phyloP scores from a whole-genome alignment of 305 asterid genomes.

The Lippia alba region DNA sequence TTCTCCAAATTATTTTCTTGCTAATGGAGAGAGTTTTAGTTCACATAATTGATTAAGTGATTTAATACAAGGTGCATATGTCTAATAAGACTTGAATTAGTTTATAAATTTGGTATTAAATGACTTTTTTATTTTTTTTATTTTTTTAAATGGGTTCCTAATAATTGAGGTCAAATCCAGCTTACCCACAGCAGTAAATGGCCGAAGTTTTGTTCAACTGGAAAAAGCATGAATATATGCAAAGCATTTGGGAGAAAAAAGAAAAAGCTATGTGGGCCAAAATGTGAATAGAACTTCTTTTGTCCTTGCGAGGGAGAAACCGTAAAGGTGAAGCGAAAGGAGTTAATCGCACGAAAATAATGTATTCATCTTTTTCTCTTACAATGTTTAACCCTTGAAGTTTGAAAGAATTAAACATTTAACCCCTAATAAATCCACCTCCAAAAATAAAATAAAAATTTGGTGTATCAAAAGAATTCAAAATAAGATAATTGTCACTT shows the following conservation, averaged over 20 bases:
- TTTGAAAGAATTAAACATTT: constrained; percentile 2
- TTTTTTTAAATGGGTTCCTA: too few species aligned
- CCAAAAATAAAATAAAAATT: background rate
- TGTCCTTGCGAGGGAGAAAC: constrained; percentile 21
- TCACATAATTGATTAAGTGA: too few species aligned
- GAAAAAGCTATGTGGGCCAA: background rate
- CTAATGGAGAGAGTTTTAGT: too few species aligned
- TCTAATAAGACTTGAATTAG: too few species aligned
- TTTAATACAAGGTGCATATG: too few species aligned
- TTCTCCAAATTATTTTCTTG: too few species aligned
- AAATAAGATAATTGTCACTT: constrained; percentile 26
- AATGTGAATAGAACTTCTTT: constrained; percentile 9
- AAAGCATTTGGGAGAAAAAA: background rate
- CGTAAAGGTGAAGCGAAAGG: constrained; percentile 27
- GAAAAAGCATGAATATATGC: too few species aligned
- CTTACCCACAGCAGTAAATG: too few species aligned
- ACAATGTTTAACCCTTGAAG: background rate
- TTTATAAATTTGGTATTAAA: too few species aligned
- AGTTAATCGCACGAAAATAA: constrained; percentile 35
- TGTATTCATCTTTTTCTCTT: constrained; percentile 17
- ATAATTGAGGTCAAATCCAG: too few species aligned
- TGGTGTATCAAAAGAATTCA: constrained; percentile 12
- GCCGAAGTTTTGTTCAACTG: too few species aligned
- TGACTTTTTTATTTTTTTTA: too few species aligned
- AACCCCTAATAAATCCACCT: constrained; percentile 17